Evolutionary conservation across 306 rosid genomes (phyloP).

Genomic region (Rosa lucieae): DNA sequence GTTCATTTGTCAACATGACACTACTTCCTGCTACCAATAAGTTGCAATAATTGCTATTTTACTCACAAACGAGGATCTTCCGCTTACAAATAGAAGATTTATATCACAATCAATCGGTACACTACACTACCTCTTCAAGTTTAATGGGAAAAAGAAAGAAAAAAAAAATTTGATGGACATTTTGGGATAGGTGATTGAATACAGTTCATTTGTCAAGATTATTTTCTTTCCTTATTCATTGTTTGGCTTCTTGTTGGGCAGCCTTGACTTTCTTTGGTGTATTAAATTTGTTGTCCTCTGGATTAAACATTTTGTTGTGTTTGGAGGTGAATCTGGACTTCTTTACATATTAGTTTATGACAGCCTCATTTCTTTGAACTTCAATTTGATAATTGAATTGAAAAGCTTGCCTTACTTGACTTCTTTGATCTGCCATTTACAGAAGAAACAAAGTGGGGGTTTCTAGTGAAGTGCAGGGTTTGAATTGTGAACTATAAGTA

Average conservation of each 20-base stretch:
- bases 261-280: not conserved
- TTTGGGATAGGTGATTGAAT: not conserved
- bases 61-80: too few relatives aligned
- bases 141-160: too few relatives aligned
- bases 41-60: too few relatives aligned
- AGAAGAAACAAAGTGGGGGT: not conserved
- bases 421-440: not conserved
- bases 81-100: too few relatives aligned
- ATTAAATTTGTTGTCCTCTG: not conserved
- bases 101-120: too few relatives aligned
- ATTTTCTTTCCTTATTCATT: not conserved
- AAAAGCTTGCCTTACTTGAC: not conserved
- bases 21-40: too few relatives aligned
- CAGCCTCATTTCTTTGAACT: not conserved
- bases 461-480: not conserved
- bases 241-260: not conserved
- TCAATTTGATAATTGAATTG: not conserved
- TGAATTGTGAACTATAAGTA: not conserved
- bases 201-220: not conserved
- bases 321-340: not conserved
- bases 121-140: too few relatives aligned
- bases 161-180: too few relatives aligned
- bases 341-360: not conserved
- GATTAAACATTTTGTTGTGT: not conserved
- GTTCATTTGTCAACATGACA: too few relatives aligned